These are phyloP conservation scores for Sisymbrium altissimum DNA, from an alignment of 345 rosid species.

Conservation along the genomic window DNA sequence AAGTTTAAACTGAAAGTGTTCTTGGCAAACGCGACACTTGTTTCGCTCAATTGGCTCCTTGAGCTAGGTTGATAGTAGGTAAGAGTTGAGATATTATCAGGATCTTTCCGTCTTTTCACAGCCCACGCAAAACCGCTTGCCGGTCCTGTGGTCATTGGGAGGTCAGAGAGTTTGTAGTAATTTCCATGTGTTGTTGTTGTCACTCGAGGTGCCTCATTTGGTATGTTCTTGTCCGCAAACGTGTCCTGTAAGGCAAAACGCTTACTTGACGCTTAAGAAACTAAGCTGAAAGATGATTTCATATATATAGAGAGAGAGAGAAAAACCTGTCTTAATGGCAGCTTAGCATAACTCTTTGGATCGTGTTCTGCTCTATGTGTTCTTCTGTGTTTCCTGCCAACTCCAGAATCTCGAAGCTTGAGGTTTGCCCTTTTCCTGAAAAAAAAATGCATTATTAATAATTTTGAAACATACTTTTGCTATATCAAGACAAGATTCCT, in stretches of 20 bases:
- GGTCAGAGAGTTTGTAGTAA: slow-evolving; percentile 34
- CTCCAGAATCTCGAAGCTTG: slow-evolving; percentile 41
- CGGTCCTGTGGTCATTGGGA: slow-evolving; percentile 44
- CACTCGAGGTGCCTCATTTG: slow-evolving; percentile 32
- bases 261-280: slow-evolving; percentile 10
- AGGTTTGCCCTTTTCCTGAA: slow-evolving; percentile 52
- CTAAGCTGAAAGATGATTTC: not conserved
- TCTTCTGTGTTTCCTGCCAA: slow-evolving; percentile 46
- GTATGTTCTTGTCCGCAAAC: slow-evolving; percentile 28
- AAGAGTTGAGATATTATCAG: slow-evolving; percentile 45
- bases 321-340: slow-evolving; percentile 38
- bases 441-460: not conserved
- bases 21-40: slow-evolving; percentile 45
- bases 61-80: slow-evolving; percentile 44
- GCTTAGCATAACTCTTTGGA: slow-evolving; percentile 29
- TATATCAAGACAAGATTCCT: not conserved
- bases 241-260: slow-evolving; percentile 35
- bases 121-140: slow-evolving; percentile 56
- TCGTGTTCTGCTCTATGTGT: slow-evolving; percentile 38
- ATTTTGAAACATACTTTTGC: not conserved
- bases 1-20: slow-evolving; percentile 27
- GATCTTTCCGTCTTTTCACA: slow-evolving; percentile 40
- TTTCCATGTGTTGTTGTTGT: slow-evolving; percentile 39
- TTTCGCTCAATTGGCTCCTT: slow-evolving; percentile 44
- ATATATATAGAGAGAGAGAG: not conserved